These are phyloP conservation scores for Botryotinia globosa DNA, from an alignment of 2,329 filamentous ascomycete species.

Conservation along the genomic window DNA sequence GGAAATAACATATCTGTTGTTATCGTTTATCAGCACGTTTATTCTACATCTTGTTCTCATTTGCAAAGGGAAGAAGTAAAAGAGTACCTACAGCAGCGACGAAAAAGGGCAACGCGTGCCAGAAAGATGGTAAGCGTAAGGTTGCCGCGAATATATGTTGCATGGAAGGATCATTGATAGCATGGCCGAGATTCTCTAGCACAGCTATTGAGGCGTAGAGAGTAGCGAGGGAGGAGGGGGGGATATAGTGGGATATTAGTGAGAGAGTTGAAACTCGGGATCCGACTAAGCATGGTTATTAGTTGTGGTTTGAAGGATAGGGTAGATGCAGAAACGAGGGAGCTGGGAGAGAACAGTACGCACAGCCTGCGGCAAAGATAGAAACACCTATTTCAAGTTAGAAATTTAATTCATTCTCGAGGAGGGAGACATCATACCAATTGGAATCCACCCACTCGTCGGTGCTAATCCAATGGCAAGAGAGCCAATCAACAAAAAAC, in stretches of 20 bases:
- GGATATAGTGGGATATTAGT: conserved; percentile 32
- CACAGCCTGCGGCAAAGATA: conserved; percentile 36
- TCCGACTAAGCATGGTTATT: conserved; percentile 23
- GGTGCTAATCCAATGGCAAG: conserved; percentile 31
- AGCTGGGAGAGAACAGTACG: conserved; percentile 30
- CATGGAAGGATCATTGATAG: conserved; percentile 35
- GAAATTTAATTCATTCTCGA: not conserved
- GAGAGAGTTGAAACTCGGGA: conserved; percentile 35
- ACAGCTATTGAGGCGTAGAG: conserved; percentile 35
- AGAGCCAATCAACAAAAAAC: conserved; percentile 31
- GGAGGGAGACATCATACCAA: conserved; percentile 26
- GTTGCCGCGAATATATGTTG: conserved; percentile 35
- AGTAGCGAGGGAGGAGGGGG: conserved; percentile 31
- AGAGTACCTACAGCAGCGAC: conserved; percentile 34
- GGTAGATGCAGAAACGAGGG: conserved; percentile 7
- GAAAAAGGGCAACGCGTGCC: conserved; percentile 36
- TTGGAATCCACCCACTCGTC: conserved; percentile 25
- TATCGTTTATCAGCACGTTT: not conserved
- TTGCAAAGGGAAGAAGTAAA: not conserved
- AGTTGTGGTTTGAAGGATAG: conserved; percentile 23
- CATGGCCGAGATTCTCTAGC: conserved; percentile 36
- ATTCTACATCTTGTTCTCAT: not conserved
- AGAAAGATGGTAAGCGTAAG: conserved; percentile 28
- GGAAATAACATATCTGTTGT: conserved; percentile 11
- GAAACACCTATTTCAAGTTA: conserved; percentile 28